Conservation (phyloP, 441 rosid genomes). For the Jatropha podagrica region DNA sequence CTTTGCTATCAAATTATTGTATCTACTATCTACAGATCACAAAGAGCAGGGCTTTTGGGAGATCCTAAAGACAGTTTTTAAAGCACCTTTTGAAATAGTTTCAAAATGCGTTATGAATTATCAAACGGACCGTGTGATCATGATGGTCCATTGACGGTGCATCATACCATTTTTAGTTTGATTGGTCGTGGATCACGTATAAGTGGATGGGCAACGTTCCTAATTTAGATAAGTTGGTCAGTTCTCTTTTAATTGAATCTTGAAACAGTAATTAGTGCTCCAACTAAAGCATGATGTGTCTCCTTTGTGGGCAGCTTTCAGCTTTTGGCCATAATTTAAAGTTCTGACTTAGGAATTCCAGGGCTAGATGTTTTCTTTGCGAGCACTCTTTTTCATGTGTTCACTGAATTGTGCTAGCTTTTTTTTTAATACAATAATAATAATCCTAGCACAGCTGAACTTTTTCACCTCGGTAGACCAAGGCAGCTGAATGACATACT, state of each 20-base stretch:
- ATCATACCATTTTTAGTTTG: conserved; percentile 12
- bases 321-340: conserved; percentile 10
- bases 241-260: neutral
- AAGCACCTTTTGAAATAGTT: neutral
- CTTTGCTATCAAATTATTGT: no score
- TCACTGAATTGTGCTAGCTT: neutral
- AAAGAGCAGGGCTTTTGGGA: neutral
- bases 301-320: neutral
- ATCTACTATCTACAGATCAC: no score
- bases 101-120: neutral
- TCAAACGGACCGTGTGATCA: neutral
- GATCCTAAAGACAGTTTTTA: neutral
- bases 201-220: conserved; percentile 19
- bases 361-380: neutral
- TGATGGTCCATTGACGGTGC: conserved; percentile 4
- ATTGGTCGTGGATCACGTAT: neutral
- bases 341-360: conserved; percentile 2
- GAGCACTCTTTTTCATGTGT: neutral
- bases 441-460: neutral
- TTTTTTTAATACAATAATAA: neutral
- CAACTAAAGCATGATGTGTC: neutral
- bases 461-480: neutral
- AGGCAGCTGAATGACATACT: neutral
- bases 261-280: conserved; percentile 8
- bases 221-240: conserved; percentile 14